These are phyloP conservation scores for Paramecium sonneborni DNA, from an alignment of 73 alveolate species.

Conservation along the genomic window DNA sequence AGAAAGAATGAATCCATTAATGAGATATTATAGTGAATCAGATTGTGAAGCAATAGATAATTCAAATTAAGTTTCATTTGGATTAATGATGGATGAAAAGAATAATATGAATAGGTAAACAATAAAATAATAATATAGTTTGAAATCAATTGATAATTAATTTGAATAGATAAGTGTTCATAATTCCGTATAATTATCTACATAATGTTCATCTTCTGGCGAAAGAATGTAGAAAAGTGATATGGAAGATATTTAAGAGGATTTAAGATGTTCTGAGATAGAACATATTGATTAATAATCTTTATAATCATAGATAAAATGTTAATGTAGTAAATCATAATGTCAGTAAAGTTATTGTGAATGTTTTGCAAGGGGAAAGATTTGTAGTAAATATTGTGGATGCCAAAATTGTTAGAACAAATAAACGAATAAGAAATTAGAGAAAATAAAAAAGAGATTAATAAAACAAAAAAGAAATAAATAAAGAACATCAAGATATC, in stretches of 20 bases:
- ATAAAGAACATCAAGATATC: background rate
- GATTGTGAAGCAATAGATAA: background rate
- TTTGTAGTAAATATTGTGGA: background rate
- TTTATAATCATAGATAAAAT: background rate
- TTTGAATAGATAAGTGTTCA: background rate
- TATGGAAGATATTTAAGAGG: background rate
- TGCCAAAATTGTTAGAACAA: background rate
- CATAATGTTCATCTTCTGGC: background rate
- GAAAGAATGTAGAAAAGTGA: background rate
- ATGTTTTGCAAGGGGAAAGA: conserved; percentile 18
- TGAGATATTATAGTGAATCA: background rate
- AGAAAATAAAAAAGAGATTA: background rate
- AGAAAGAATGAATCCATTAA: background rate
- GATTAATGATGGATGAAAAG: background rate
- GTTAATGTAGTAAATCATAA: background rate
- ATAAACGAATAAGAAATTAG: background rate
- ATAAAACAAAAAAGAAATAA: background rate
- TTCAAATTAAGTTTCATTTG: background rate
- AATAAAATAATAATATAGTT: background rate
- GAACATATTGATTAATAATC: background rate
- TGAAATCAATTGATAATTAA: background rate
- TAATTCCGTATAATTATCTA: background rate
- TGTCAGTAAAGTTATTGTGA: conserved; percentile 34
- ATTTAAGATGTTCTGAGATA: background rate
- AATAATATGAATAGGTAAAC: background rate